Conservation (phyloP, 208 protist species). For the Wallacemonas sp. region DNA sequence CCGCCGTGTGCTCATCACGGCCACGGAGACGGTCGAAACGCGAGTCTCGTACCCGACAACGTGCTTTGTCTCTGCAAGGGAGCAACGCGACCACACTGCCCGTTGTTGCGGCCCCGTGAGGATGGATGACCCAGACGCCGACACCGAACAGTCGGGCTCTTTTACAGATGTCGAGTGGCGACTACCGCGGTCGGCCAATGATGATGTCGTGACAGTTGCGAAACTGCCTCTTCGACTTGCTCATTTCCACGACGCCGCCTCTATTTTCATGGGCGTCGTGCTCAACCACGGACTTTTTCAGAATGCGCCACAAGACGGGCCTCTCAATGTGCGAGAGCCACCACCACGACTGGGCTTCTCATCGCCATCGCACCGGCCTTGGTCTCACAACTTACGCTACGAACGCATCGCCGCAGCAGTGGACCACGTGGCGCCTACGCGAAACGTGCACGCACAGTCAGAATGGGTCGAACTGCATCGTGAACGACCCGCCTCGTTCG, state of each 20-base stretch:
- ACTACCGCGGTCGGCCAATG: neutral
- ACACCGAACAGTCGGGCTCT: too few species aligned
- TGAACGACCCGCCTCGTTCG: neutral
- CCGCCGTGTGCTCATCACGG: slow-evolving; percentile 31
- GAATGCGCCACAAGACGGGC: too few species aligned
- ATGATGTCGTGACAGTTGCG: slow-evolving; percentile 5
- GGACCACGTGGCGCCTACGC: too few species aligned
- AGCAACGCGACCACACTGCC: slow-evolving; percentile 26
- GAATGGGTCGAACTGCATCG: slow-evolving; percentile 2
- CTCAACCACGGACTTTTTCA: neutral
- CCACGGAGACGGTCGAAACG: neutral
- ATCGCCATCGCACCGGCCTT: too few species aligned
- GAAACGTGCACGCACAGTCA: too few species aligned
- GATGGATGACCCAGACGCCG: too few species aligned
- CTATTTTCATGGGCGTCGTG: slow-evolving; percentile 4
- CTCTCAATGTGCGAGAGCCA: too few species aligned
- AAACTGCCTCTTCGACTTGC: neutral
- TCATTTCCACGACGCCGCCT: neutral
- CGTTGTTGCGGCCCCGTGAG: too few species aligned
- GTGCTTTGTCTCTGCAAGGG: slow-evolving; percentile 26
- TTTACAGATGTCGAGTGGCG: neutral
- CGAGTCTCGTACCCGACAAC: slow-evolving; percentile 28
- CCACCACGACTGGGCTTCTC: too few species aligned
- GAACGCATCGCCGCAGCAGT: too few species aligned
- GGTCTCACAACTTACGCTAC: too few species aligned